Percentiles rank a stretch among this genome's conserved stretches.
These are phyloP conservation scores for Solanum sitiens DNA, from an alignment of 257 asterid genomes.

Conservation along the genomic window DNA sequence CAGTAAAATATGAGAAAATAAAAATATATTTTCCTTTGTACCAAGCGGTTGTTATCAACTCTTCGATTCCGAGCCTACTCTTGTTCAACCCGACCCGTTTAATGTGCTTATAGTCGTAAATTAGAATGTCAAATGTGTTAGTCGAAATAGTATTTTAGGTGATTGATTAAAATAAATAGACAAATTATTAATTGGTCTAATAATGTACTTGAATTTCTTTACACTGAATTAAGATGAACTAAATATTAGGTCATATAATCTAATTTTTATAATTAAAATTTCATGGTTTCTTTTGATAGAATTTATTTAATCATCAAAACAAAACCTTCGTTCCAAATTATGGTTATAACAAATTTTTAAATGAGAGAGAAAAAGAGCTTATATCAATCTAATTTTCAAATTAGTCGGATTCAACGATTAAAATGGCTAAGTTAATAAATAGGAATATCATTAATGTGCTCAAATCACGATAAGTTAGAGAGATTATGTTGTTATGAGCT, in stretches of 20 bases:
- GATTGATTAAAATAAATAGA: too few species aligned
- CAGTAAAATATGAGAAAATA: too few species aligned
- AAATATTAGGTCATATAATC: neutral
- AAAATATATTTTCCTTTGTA: too few species aligned
- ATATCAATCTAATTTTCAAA: neutral
- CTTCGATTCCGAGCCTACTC: neutral
- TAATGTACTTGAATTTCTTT: neutral
- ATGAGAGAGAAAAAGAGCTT: too few species aligned
- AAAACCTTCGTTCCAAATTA: neutral
- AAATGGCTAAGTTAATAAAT: neutral
- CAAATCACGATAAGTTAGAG: neutral
- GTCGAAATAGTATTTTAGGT: neutral
- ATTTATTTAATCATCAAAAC: neutral
- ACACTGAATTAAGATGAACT: neutral
- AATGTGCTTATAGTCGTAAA: neutral
- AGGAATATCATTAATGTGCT: neutral
- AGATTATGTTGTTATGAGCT: neutral
- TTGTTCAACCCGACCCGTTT: too few species aligned
- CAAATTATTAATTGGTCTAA: neutral
- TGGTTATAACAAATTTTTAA: neutral
- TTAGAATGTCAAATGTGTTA: neutral
- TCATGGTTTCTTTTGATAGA: neutral
- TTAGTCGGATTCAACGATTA: fast-evolving
- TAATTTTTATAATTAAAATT: neutral
- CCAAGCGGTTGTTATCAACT: neutral